Evolutionary conservation across 148 eudicot genomes (phyloP).

Genomic region (Pouteria glomerata): DNA sequence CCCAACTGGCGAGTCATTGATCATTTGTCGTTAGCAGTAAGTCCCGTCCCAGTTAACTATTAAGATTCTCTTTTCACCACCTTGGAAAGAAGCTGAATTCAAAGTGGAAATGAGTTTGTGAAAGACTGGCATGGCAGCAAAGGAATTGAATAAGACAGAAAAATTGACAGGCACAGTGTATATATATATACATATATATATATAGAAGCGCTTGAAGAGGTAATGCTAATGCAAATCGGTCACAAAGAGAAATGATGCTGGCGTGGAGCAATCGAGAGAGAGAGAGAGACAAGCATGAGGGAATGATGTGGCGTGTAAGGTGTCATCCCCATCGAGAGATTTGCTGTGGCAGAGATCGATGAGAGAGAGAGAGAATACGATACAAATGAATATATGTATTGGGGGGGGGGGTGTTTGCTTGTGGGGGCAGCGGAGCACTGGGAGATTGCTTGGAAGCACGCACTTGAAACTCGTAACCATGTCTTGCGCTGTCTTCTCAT

Average conservation of each 20-base stretch:
- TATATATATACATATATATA: no score
- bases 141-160: neutral
- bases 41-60: no score
- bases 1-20: no score
- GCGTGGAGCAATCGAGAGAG: constrained; percentile 15
- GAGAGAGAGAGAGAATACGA: neutral
- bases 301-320: constrained; percentile 39
- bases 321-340: constrained; percentile 31
- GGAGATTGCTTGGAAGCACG: no score
- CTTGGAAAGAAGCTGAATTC: neutral
- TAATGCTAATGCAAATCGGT: no score
- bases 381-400: neutral
- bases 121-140: neutral
- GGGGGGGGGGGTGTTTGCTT: neutral
- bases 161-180: neutral
- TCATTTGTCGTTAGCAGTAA: no score
- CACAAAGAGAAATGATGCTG: constrained; percentile 9
- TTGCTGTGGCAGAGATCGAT: constrained; percentile 27
- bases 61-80: no score
- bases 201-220: no score
- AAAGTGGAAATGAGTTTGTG: neutral
- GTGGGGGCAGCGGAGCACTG: no score
- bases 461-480: no score
- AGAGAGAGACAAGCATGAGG: constrained; percentile 29
- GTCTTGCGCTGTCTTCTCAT: no score